Base-by-base conservation (phyloP, 257 asterid genomes). In the Mitragyna speciosa region DNA sequence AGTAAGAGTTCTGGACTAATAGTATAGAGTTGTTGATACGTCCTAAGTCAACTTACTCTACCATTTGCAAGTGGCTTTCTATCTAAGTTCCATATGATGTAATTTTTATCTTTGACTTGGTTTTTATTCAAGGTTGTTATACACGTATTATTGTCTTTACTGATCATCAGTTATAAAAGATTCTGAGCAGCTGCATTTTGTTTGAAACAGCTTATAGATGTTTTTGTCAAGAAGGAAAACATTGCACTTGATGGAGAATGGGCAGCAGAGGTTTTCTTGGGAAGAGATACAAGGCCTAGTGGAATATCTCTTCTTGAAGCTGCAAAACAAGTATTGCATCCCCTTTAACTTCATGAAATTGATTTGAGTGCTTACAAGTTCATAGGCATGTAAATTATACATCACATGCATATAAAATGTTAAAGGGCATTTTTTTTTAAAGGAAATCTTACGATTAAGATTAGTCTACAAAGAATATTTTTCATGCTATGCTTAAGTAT, bases 221-320 rank as follows among this genome's bases (percentile, higher is more conserved):
- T 87, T 84, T 95, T 93, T 82, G 80, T 78, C 52, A 87, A 87
- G 86, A 86, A 87, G 87, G 94, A 88, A 84, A 84, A 83, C 22
- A 91, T 95, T 81, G 67, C 76, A 66, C 88, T 95, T 64, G 94
- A 86, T 58, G 93, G 85, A 85, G 85, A 76, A 85, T 79, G 81
- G 51, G 49, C 81, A 65, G 88, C 89, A 0, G 88, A 85, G 78
- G 93, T 95, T 52, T 81, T 91, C 65, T 72, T 95, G 84, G 99
- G 96, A 84, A 90, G 97, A 87, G 99, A 93, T 84, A 93, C 97
- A 28, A 88, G 98, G 85, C 99, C 99, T 79, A 95, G 99, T 49
- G 99, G 98, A 77, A 80, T 47, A 82, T 73, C 87, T 80, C 98
- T 95, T 76, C 82, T 89, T 74, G 91, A 91, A 73, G 97, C 95